Base-by-base conservation (phyloP, 345 rosid genomes). In the Nephelium lappaceum region DNA sequence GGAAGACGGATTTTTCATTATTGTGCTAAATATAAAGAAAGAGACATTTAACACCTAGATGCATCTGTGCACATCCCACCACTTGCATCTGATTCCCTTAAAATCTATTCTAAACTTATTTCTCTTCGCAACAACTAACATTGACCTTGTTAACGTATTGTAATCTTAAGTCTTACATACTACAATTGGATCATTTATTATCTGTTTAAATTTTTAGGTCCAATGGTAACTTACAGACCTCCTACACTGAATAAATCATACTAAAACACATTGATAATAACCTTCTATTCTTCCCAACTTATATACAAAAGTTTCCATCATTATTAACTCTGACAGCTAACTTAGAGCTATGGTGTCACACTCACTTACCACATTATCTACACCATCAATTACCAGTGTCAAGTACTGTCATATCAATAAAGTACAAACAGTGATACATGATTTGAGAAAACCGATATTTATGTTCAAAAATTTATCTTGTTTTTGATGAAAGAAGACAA, bases 401-500 rank as follows among this genome's bases (percentile, higher is more conserved):
- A 9, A 60, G 64, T n/a, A 60, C 1, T 60, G 16, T 53, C 58
- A 53, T 16, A 15, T 53, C 58, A 53, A 51, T 51, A 15, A 51
- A 51, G 4, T 49, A 49, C 15, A 53, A 49, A 49, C 55, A 53
- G 8, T 4, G 21, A 16, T 53, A 15, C n/a, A 53, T 53, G 5
- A 53, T 53, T 53, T 11, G 7, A 18, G 21, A 53, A 53, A 3
- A 5, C n/a, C 5, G 58, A 53, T 53, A 53, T 14, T 53, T 15
- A 53, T 53, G 5, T 15, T 53, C 58, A 53, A 53, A 53, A n/a
- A 53, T 5, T 4, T 15, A 53, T 53, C n/a, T 16, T 53, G 58
- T 16, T 31, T 31, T 31, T 42, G 55, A 69, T 62, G 7, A 39
- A 79, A 73, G 49, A 71, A 69, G 76, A 78, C 90, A 38, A 91